Evolutionary conservation across 768 basidiomycete genomes (phyloP).

Genomic region (Ramaria sp.): DNA sequence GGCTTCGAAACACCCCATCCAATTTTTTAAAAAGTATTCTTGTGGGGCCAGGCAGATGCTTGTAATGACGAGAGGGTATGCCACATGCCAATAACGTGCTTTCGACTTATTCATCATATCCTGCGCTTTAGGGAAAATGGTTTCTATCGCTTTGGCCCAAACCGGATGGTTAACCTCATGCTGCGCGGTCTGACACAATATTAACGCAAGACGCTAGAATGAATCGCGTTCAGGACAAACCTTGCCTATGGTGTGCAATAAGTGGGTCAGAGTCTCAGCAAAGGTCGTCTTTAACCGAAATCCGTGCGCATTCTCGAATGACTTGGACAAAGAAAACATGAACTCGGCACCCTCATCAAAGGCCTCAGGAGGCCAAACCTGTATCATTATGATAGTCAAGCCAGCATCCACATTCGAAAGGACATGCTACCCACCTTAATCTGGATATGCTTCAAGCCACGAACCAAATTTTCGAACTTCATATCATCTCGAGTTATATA

Average conservation of each 20-base stretch:
- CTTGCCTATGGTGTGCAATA: slow-evolving; percentile 85
- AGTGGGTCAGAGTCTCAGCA: slow-evolving; percentile 64
- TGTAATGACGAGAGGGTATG: slow-evolving; percentile 76
- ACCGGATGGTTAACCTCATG: slow-evolving; percentile 93
- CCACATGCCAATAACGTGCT: slow-evolving; percentile 80
- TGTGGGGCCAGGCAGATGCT: slow-evolving; percentile 82
- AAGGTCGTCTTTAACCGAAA: slow-evolving; percentile 73
- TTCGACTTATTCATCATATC: slow-evolving; percentile 69
- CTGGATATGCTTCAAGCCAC: slow-evolving; percentile 69
- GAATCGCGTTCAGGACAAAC: slow-evolving; percentile 28
- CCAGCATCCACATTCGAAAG: background rate
- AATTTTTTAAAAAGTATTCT: slow-evolving; percentile 74
- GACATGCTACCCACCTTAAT: slow-evolving; percentile 46
- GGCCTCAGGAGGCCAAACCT: slow-evolving; percentile 91
- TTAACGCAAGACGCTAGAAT: background rate
- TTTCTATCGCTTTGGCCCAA: slow-evolving; percentile 87
- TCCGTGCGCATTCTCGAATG: slow-evolving; percentile 78
- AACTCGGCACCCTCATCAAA: slow-evolving; percentile 94
- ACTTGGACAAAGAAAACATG: slow-evolving; percentile 70
- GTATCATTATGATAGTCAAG: background rate
- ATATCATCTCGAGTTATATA: slow-evolving; percentile 77
- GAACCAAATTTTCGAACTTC: slow-evolving; percentile 76
- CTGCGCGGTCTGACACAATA: slow-evolving; percentile 60
- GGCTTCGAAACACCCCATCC: slow-evolving; percentile 63
- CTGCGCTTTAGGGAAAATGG: slow-evolving; percentile 68